Conservation (phyloP, 371 early-diverging fungal species). For the Zychaea mexicana region DNA sequence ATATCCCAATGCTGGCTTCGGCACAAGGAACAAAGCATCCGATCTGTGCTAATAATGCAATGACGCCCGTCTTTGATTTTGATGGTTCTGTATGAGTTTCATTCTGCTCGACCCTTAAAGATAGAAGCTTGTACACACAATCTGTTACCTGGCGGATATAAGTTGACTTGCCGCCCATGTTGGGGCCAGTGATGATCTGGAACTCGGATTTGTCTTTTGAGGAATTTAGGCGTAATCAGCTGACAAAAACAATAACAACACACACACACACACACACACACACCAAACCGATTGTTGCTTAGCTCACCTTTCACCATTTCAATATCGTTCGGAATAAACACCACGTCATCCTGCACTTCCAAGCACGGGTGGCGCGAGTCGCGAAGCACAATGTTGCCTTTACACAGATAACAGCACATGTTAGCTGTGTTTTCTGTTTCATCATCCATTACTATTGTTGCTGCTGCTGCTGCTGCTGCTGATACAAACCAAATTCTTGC, state of each 20-base stretch:
- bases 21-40: conserved; percentile 98
- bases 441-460: no score
- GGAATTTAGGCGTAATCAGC: background rate
- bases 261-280: no score
- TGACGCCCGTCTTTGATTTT: conserved; percentile 74
- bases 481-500: conserved; percentile 38
- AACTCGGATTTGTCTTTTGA: conserved; percentile 61
- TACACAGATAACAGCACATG: no score
- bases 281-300: no score
- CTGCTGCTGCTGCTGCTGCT: no score
- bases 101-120: background rate
- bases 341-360: conserved; percentile 91
- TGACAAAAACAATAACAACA: background rate
- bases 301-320: conserved; percentile 63
- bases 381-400: conserved; percentile 65
- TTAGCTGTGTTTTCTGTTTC: background rate
- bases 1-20: conserved; percentile 77
- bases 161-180: conserved; percentile 97
- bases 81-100: background rate
- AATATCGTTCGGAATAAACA: conserved; percentile 95
- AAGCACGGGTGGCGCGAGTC: conserved; percentile 92
- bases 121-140: no score
- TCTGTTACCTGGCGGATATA: conserved; percentile 93
- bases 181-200: conserved; percentile 94
- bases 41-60: conserved; percentile 96